Evolutionary conservation across 164 flowering plant species (phyloP), one percentile per base, ranked within the genome.

Genomic region (Platanus orientalis): DNA sequence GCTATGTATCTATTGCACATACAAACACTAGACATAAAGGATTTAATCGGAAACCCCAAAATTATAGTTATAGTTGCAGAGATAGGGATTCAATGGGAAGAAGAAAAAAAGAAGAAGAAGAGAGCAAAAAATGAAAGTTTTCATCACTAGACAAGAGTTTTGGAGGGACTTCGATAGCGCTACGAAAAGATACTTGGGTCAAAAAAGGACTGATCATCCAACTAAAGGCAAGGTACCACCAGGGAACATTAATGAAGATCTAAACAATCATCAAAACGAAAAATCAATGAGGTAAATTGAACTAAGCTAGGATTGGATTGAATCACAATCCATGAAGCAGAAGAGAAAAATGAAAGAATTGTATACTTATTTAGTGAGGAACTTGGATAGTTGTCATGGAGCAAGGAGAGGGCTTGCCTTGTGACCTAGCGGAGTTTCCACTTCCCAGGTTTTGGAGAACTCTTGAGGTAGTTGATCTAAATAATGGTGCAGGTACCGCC

Each of bases 171-270:
- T 89, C 4, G 96, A 78, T 42, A 96, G 92, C 1, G 96, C 90
- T 0, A 92, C 96, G 69, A 81, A 85, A 3, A 91, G 89, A 71
- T 89, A 85, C 83, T 94, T 94, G 89, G 0, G 97, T 88, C 44
- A 94, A 42, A 77, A 94, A 83, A 23, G 96, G 88, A 61, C 91
- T 86, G 54, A 91, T 85, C 90, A 94, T 77, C 72, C 80, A 75
- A 58, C 79, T 71, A 78, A 81, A 78, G 0, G 96, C 92, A 47
- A 88, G 69, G 62, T 91, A 91, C 99, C 99, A 94, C 99, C 99
- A 91, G 17, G 99, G 97, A 62, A 91, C 97, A 72, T 94, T 91
- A 80, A 94, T 76, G 56, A 90, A 82, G 70, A 91, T 84, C 99
- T 90, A 45, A 50, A 34, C 25, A 49, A 27, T 39, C 39, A 17